Base-by-base conservation (phyloP, 106 monocot genomes). In the Dendrobium huoshanense region DNA sequence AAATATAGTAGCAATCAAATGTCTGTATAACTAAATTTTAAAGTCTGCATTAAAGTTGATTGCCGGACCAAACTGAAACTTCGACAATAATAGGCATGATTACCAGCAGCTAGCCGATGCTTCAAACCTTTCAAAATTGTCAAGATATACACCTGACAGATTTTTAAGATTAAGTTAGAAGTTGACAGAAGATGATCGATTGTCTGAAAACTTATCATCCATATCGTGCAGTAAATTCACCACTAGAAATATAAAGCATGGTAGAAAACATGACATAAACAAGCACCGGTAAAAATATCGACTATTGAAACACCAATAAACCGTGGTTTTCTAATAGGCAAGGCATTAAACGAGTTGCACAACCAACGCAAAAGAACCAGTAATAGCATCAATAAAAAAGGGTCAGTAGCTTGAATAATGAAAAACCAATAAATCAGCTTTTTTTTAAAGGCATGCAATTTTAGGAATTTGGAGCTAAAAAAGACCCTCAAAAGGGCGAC, bases 21-120 rank as follows among this genome's bases (percentile, higher is more conserved):
- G 51, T 51, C 13, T 51, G 13, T 51, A 51, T 51, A 37, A 37
- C 37, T 37, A 37, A 37, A 37, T 37, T 13, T 51, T 13, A 15
- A 51, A 13, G 51, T 51, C 51, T 15, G 3, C 51, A 2, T 13
- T 2, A 13, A 13, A 13, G 13, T 51, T 15, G 51, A 51, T 51
- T 3, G 13, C 10, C 0, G 1, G 13, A 51, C 51, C 51, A 51
- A 51, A 51, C 10, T 51, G 51, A 51, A 45, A 13, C 10, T 51
- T 51, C 1, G 51, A 51, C 10, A 51, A 15, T 3, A 51, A 51
- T 0, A 51, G 51, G 51, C 51, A 3, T 51, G 41, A 81, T 87
- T 88, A 97, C 96, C 96, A 82, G 94, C 92, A 83, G 96, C 96
- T 58, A 94, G 87, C 55, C 96, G 92, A 87, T 97, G 87, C 90